phyloP scores from a whole-genome alignment of 2,329 filamentous ascomycete species.

The Pseudopyrenochaeta lycopersici region DNA sequence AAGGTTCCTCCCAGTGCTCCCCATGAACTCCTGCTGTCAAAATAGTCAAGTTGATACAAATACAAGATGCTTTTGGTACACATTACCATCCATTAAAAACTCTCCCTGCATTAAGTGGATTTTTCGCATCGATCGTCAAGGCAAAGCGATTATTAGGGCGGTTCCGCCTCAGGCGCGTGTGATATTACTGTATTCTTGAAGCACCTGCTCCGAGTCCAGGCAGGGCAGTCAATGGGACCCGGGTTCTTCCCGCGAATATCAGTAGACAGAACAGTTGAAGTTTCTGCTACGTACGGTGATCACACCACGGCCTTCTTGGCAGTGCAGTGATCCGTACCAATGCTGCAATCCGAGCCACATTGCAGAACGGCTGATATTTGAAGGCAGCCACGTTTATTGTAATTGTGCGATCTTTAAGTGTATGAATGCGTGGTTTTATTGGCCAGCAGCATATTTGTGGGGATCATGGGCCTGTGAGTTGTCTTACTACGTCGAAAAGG shows the following conservation, averaged over 20 bases:
- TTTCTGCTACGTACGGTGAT: too few relatives aligned
- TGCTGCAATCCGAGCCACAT: too few relatives aligned
- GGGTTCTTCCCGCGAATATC: too few relatives aligned
- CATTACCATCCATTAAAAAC: not conserved
- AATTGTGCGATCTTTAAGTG: not conserved
- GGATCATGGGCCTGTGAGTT: constrained; percentile 27
- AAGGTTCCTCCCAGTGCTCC: not conserved
- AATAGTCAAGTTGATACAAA: not conserved
- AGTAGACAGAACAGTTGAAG: too few relatives aligned
- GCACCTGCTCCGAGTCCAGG: too few relatives aligned
- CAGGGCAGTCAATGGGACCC: too few relatives aligned
- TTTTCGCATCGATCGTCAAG: not conserved
- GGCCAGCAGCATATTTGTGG: not conserved
- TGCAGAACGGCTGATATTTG: too few relatives aligned
- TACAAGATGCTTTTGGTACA: not conserved
- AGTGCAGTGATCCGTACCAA: too few relatives aligned
- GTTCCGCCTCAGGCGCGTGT: not conserved
- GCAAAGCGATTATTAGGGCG: not conserved
- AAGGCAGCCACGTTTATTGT: too few relatives aligned
- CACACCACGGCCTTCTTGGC: too few relatives aligned
- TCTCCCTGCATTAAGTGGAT: not conserved
- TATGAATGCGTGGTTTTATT: not conserved
- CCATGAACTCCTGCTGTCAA: not conserved
- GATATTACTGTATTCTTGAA: too few relatives aligned
- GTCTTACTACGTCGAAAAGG: constrained; percentile 39